Conservation (phyloP, 371 early-diverging fungal species). For the Mortierella sp. region DNA sequence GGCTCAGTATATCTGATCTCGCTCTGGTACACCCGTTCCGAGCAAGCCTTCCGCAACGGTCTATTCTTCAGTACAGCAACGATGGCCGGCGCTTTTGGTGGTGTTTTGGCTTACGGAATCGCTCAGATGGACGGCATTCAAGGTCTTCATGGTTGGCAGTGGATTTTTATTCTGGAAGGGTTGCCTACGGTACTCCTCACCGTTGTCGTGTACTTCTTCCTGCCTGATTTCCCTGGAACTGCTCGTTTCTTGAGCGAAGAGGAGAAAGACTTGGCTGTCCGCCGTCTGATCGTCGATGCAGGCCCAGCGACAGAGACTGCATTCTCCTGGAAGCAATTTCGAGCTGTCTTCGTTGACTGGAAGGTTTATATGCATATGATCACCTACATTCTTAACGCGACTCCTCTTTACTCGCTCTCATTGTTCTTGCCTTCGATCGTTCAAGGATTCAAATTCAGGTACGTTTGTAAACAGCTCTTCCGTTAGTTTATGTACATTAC, state of each 20-base stretch:
- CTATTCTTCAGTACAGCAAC: constrained; percentile 79
- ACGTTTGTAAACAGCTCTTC: background rate
- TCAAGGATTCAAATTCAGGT: constrained; percentile 57
- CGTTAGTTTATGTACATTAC: background rate
- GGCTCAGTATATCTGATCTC: constrained; percentile 76
- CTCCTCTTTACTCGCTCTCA: constrained; percentile 73
- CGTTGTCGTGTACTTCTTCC: constrained; percentile 65
- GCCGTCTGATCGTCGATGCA: constrained; percentile 70
- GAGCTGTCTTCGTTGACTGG: constrained; percentile 66
- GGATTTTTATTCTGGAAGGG: constrained; percentile 85
- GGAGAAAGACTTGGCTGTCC: constrained; percentile 68
- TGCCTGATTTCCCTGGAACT: constrained; percentile 81
- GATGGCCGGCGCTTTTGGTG: constrained; percentile 84
- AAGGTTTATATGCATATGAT: constrained; percentile 68
- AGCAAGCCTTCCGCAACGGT: constrained; percentile 80
- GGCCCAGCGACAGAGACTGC: constrained; percentile 69
- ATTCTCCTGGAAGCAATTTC: constrained; percentile 71
- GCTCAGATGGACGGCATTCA: constrained; percentile 70
- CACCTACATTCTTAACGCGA: constrained; percentile 72
- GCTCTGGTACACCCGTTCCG: constrained; percentile 75
- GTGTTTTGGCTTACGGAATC: constrained; percentile 72
- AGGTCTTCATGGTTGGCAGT: constrained; percentile 70
- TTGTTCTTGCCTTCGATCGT: constrained; percentile 83
- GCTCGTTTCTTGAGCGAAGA: constrained; percentile 69
- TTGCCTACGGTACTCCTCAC: constrained; percentile 75